Evolutionary conservation across 441 rosid species (phyloP).

Genomic region (Croton setiger): DNA sequence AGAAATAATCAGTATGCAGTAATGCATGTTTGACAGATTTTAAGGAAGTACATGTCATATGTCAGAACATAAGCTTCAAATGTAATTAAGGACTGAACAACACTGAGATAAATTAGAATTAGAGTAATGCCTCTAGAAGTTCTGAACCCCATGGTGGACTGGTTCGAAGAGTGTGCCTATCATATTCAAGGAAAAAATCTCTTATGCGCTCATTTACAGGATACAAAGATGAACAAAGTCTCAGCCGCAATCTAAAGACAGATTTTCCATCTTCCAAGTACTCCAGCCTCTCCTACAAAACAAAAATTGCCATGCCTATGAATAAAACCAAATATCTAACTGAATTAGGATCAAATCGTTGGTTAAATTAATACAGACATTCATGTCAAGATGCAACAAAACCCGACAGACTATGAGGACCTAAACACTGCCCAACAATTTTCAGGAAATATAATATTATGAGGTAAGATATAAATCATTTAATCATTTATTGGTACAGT

Average conservation of each 20-base stretch:
- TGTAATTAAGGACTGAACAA: conserved; percentile 4
- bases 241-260: conserved; percentile 80
- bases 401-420: no score
- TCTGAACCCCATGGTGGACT: conserved; percentile 99
- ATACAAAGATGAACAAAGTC: conserved; percentile 92
- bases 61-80: background rate
- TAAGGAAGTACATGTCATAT: conserved; percentile 13
- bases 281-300: conserved; percentile 86
- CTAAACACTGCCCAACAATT: background rate
- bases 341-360: background rate
- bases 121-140: conserved; percentile 83
- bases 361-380: background rate
- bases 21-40: background rate
- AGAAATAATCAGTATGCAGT: background rate
- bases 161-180: conserved; percentile 95
- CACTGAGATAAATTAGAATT: conserved; percentile 10
- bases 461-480: background rate
- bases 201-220: conserved; percentile 94
- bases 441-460: background rate
- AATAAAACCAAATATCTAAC: background rate
- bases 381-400: background rate
- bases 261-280: conserved; percentile 97
- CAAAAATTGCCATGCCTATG: conserved; percentile 5
- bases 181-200: conserved; percentile 99
- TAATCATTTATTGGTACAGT: background rate